Conservation (phyloP, 805 yeast species). For the Dipodascus albidus region DNA sequence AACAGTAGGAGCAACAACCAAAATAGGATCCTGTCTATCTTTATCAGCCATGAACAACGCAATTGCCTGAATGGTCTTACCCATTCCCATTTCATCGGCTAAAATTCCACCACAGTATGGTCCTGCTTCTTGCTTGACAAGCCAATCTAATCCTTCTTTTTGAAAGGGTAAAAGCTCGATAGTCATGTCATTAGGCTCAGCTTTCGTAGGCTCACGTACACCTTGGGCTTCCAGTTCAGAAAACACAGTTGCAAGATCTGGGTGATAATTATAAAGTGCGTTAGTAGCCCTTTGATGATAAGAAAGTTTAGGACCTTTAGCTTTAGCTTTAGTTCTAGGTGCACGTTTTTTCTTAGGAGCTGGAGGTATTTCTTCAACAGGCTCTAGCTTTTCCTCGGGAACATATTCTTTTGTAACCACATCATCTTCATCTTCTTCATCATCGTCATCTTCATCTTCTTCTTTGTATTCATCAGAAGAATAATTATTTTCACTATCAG, state of each 20-base stretch:
- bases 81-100: conserved; percentile 99
- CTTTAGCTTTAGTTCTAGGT: background rate
- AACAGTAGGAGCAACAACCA: conserved; percentile 97
- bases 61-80: conserved; percentile 94
- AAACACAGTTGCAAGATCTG: conserved; percentile 64
- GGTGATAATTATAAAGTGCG: conserved; percentile 63
- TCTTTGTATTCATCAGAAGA: background rate
- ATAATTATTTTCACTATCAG: background rate
- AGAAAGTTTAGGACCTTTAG: background rate
- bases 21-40: conserved; percentile 34
- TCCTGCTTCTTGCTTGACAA: conserved; percentile 62
- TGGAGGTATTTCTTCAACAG: background rate
- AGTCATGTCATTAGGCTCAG: conserved; percentile 64
- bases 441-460: background rate
- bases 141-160: conserved; percentile 87
- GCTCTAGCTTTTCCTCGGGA: background rate
- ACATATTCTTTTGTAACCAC: background rate
- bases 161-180: conserved; percentile 79
- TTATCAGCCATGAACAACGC: conserved; percentile 68
- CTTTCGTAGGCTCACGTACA: conserved; percentile 28
- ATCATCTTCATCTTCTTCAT: background rate
- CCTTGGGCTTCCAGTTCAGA: conserved; percentile 45
- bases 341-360: background rate
- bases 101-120: conserved; percentile 79
- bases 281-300: conserved; percentile 47